Base-by-base conservation (phyloP, 108 stramenopile genomes). In the Heterococcus sp. region DNA sequence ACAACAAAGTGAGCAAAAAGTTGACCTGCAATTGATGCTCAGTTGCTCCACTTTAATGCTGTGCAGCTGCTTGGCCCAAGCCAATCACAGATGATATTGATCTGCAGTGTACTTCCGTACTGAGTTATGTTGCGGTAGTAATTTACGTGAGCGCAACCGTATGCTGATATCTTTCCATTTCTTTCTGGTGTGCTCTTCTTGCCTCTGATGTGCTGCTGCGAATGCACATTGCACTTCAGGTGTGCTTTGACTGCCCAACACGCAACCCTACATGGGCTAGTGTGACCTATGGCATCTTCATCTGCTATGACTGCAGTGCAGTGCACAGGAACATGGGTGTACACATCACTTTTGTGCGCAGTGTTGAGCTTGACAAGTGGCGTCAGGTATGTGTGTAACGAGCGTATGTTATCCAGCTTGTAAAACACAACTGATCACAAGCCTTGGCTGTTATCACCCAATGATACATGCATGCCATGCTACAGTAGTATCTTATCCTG, bases 271-370 rank as follows among this genome's bases (percentile, higher is more conserved):
- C 93, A 38, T 99, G 98, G 98, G 96, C 96, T 1, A 95, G 95
- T 31, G 88, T 78, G 34, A 90, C 89, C 36, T 89, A 85, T 85
- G 98, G 98, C 28, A 91, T 96, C 31, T 98, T 99, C 88, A 93
- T 94, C 75, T 99, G 98, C 88, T 90, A 97, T 75, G 97, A 99
- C 84, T 99, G 98, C 84, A 94, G 94, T 63, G 97, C 96, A 39
- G 93, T 94, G 38, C 98, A 99, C 89, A 93, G 98, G 21, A 90
- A 94, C 33, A 86, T 99, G 76, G 98, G 98, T 33, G 95, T 96
- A 8, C 98, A 99, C 76, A 95, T 99, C 73, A 91, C 91, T 39
- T 99, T 98, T 87, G 98, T 99, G 14, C 87, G 98, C 65, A 93
- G 91, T 79, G 84, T 96, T 33, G 84, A 86, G 69, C 71, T 85